Conservation (phyloP, 345 rosid species). For the Carallia pectinifolia region DNA sequence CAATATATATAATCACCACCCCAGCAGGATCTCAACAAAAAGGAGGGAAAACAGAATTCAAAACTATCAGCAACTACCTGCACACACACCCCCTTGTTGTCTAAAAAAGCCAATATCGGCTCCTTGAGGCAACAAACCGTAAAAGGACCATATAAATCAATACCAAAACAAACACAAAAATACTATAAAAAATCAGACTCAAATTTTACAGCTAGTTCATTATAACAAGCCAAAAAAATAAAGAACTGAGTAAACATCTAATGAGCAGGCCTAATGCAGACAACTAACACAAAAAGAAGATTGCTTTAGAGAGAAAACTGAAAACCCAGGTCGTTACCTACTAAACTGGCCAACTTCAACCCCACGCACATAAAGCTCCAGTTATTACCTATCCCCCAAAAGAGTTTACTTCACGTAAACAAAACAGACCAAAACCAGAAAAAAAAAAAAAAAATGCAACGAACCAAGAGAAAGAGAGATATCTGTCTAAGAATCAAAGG, state of each 20-base stretch:
- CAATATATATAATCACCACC: conserved; percentile 1
- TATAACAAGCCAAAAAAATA: too few relatives aligned
- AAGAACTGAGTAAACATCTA: too few relatives aligned
- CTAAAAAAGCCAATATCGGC: too few relatives aligned
- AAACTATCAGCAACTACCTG: not conserved
- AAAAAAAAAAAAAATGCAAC: not conserved
- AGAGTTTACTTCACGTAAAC: not conserved
- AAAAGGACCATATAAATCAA: too few relatives aligned
- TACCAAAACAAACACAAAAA: too few relatives aligned
- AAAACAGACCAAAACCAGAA: not conserved
- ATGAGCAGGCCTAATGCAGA: not conserved
- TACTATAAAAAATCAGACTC: too few relatives aligned
- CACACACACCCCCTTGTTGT: not conserved
- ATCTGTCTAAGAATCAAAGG: not conserved
- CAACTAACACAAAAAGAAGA: not conserved
- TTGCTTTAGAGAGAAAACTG: not conserved
- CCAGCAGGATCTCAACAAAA: conserved; percentile 8
- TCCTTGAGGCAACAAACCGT: too few relatives aligned
- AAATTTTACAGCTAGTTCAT: too few relatives aligned
- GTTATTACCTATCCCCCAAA: not conserved
- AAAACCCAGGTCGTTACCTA: conserved; percentile 12
- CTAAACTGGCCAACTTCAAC: conserved; percentile 8
- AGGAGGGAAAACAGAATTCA: not conserved
- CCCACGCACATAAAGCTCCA: not conserved
- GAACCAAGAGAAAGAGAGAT: not conserved